Evolutionary conservation across 2,329 filamentous ascomycete genomes (phyloP).

Genomic region (Epichloe hybrida): DNA sequence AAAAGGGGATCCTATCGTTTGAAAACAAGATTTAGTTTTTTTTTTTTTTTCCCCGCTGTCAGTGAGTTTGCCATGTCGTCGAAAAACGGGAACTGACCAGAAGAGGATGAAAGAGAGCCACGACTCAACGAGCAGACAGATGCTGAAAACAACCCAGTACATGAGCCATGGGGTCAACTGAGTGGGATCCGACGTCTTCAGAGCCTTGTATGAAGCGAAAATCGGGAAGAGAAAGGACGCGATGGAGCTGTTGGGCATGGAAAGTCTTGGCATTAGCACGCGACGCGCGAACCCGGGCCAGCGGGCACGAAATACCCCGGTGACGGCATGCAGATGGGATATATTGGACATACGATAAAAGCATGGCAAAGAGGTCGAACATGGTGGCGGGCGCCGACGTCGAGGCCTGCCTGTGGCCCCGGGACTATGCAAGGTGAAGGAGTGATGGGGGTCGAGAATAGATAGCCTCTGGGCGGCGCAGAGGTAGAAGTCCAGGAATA

Average conservation of each 20-base stretch:
- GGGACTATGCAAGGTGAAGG: background rate
- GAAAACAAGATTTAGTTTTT: background rate
- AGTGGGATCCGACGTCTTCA: constrained; percentile 80
- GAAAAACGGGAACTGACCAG: constrained; percentile 39
- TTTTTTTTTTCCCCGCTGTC: too few species aligned
- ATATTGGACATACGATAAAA: constrained; percentile 52
- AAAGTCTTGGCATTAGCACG: background rate
- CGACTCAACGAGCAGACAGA: constrained; percentile 68
- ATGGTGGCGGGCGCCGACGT: constrained; percentile 29
- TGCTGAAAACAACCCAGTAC: constrained; percentile 93
- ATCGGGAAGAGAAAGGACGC: constrained; percentile 87
- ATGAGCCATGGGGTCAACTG: constrained; percentile 95
- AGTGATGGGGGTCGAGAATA: background rate
- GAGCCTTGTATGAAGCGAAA: constrained; percentile 95
- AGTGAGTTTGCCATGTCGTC: too few species aligned
- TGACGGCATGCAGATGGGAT: constrained; percentile 12
- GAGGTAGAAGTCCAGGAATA: too few species aligned
- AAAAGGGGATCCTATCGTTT: constrained; percentile 67
- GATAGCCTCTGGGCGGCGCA: background rate
- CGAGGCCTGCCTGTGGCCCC: constrained; percentile 12
- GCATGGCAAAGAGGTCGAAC: constrained; percentile 67
- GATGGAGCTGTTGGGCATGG: constrained; percentile 49
- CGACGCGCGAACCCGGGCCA: background rate
- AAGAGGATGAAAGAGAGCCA: constrained; percentile 77
- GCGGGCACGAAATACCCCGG: background rate